Evolutionary conservation across 805 yeast species (phyloP).

Genomic region (Metschnikowia sp.): DNA sequence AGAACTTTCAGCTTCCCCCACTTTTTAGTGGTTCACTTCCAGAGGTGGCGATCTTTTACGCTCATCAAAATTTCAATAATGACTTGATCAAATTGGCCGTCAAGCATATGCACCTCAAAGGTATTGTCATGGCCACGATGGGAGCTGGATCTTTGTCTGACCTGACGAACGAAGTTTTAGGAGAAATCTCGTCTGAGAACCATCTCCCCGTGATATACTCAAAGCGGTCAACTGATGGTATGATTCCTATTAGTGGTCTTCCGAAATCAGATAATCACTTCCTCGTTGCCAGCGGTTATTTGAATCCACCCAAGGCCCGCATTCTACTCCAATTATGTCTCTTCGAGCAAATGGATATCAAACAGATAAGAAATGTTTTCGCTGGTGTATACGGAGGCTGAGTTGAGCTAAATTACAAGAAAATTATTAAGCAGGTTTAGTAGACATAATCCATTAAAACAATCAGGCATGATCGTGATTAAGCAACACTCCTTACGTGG

Average conservation of each 20-base stretch:
- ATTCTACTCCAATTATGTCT: slow-evolving; percentile 56
- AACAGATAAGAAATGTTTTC: slow-evolving; percentile 44
- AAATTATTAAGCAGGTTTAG: no score
- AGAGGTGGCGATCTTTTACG: slow-evolving; percentile 56
- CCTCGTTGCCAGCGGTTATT: slow-evolving; percentile 56
- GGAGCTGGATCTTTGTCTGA: slow-evolving; percentile 68
- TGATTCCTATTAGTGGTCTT: slow-evolving; percentile 55
- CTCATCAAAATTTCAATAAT: slow-evolving; percentile 58
- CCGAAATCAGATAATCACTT: slow-evolving; percentile 20
- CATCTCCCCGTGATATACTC: slow-evolving; percentile 59
- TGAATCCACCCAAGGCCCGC: slow-evolving; percentile 64
- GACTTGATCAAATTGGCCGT: slow-evolving; percentile 46
- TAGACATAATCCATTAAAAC: no score
- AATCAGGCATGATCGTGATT: no score
- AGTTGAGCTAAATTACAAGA: neutral
- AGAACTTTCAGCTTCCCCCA: slow-evolving; percentile 19
- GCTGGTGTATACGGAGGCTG: slow-evolving; percentile 42
- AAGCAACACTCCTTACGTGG: no score
- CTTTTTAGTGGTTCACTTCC: slow-evolving; percentile 24
- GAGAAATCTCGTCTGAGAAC: slow-evolving; percentile 34
- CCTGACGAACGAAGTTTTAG: slow-evolving; percentile 43
- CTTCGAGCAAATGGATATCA: slow-evolving; percentile 34
- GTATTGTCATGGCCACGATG: slow-evolving; percentile 64
- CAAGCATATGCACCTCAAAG: slow-evolving; percentile 44
- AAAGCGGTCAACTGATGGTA: slow-evolving; percentile 67